A percentile compares a stretch with the other conserved stretches of the same genome.
Evolutionary conservation across 2,329 filamentous ascomycete genomes (phyloP).

Genomic region (Diaporthe destruens): DNA sequence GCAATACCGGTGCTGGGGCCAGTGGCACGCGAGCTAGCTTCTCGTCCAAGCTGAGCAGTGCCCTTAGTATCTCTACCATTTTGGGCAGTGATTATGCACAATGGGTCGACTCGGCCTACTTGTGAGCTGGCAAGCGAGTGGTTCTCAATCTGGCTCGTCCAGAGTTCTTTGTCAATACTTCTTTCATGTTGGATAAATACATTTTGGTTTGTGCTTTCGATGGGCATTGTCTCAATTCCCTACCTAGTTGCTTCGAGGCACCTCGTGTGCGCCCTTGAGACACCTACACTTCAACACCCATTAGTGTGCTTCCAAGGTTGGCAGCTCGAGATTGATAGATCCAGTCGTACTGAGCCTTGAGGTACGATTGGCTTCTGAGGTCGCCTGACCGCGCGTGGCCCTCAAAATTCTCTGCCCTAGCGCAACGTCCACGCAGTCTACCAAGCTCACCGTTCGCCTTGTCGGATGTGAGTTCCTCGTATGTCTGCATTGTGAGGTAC

Average conservation of each 20-base stretch:
- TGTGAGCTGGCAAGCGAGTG: conserved; percentile 19
- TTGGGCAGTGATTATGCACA: conserved; percentile 37
- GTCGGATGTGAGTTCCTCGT: conserved; percentile 60
- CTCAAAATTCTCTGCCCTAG: conserved; percentile 65
- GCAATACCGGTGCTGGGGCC: conserved; percentile 64
- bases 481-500: conserved; percentile 64
- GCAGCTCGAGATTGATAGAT: conserved; percentile 19
- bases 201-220: not conserved
- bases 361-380: conserved; percentile 57
- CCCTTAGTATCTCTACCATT: conserved; percentile 51
- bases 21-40: conserved; percentile 63
- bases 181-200: not conserved
- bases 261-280: not conserved
- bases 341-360: conserved; percentile 59
- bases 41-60: conserved; percentile 51
- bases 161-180: not conserved
- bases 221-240: not conserved
- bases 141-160: no score
- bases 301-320: not conserved
- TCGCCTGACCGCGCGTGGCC: conserved; percentile 66
- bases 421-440: conserved; percentile 60
- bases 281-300: not conserved
- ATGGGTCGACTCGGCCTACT: conserved; percentile 41
- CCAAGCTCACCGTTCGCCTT: conserved; percentile 62
- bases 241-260: no score